A percentile compares a stretch with the other conserved stretches of the same genome.
Evolutionary conservation across 768 basidiomycete species (phyloP).

Genomic region (Amanita fuliginea): DNA sequence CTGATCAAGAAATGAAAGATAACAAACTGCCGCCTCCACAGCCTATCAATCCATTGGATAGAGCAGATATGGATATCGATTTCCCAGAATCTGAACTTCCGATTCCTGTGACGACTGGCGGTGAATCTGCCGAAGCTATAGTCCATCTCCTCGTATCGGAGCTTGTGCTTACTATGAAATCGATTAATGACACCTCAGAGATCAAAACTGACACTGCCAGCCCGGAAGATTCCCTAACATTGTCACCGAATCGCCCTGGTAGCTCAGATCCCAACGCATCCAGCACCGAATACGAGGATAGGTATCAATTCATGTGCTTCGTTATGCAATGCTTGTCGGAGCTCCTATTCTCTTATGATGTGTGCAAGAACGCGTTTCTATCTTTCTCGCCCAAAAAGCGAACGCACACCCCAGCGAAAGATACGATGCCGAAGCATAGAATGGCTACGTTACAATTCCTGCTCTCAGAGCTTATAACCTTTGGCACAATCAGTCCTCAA

Average conservation of each 20-base stretch:
- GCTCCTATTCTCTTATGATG: slow-evolving; percentile 84
- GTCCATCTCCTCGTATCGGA: slow-evolving; percentile 67
- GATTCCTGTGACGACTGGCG: slow-evolving; percentile 14
- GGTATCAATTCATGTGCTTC: slow-evolving; percentile 60
- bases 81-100: slow-evolving; percentile 43
- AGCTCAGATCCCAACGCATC: not conserved
- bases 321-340: slow-evolving; percentile 90
- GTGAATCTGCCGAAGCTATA: slow-evolving; percentile 44
- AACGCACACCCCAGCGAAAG: slow-evolving; percentile 50
- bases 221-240: not conserved
- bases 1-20: slow-evolving; percentile 1
- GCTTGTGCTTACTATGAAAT: slow-evolving; percentile 50
- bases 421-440: slow-evolving; percentile 45
- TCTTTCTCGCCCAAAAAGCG: slow-evolving; percentile 67
- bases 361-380: slow-evolving; percentile 82
- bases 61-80: slow-evolving; percentile 11
- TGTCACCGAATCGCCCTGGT: too few species aligned
- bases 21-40: slow-evolving; percentile 7
- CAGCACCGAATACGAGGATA: slow-evolving; percentile 20
- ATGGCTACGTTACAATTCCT: slow-evolving; percentile 68
- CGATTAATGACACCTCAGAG: slow-evolving; percentile 15
- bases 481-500: slow-evolving; percentile 58
- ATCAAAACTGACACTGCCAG: not conserved
- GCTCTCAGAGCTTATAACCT: slow-evolving; percentile 73
- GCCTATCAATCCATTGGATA: slow-evolving; percentile 14